These are phyloP conservation scores for Fusarium penzigii DNA, from an alignment of 2,329 filamentous ascomycete genomes.

Conservation along the genomic window DNA sequence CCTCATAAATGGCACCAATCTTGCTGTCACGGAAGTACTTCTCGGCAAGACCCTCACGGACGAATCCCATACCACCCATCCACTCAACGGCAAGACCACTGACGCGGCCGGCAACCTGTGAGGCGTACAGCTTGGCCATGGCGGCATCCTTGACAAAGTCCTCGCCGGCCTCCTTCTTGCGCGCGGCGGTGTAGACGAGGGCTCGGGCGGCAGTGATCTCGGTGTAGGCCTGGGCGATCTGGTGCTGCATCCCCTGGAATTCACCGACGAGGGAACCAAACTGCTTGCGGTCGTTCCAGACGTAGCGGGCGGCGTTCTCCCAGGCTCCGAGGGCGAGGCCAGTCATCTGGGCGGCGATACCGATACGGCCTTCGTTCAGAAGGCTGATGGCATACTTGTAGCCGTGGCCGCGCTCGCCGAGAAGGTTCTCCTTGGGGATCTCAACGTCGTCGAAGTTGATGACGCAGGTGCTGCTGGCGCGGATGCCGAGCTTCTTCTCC, in stretches of 20 bases:
- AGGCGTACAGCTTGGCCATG: slow-evolving; percentile 96
- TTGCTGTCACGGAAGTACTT: slow-evolving; percentile 98
- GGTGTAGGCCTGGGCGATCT: slow-evolving; percentile 92
- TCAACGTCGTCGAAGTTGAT: slow-evolving; percentile 97
- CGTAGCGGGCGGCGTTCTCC: slow-evolving; percentile 90
- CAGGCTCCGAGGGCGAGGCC: slow-evolving; percentile 91
- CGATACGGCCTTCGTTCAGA: slow-evolving; percentile 95
- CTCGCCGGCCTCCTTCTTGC: slow-evolving; percentile 97
- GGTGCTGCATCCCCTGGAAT: slow-evolving; percentile 99
- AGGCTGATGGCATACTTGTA: slow-evolving; percentile 98
- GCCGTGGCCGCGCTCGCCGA: slow-evolving; percentile 86
- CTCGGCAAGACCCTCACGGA: slow-evolving; percentile 92
- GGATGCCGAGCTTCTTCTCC: slow-evolving; percentile 99
- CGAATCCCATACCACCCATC: slow-evolving; percentile 99
- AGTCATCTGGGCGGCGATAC: slow-evolving; percentile 98
- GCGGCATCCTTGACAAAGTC: slow-evolving; percentile 94
- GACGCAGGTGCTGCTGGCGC: slow-evolving; percentile 93
- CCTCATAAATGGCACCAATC: slow-evolving; percentile 97
- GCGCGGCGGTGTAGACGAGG: slow-evolving; percentile 91
- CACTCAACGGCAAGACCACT: slow-evolving; percentile 88
- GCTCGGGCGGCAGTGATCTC: slow-evolving; percentile 91
- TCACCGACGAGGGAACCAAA: slow-evolving; percentile 92
- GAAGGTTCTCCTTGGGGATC: slow-evolving; percentile 82
- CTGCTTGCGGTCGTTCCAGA: slow-evolving; percentile 98
- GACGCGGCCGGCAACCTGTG: slow-evolving; percentile 87